Base-by-base conservation (phyloP, 495 filamentous ascomycete genomes). In the Hypoxylon fragiforme region DNA sequence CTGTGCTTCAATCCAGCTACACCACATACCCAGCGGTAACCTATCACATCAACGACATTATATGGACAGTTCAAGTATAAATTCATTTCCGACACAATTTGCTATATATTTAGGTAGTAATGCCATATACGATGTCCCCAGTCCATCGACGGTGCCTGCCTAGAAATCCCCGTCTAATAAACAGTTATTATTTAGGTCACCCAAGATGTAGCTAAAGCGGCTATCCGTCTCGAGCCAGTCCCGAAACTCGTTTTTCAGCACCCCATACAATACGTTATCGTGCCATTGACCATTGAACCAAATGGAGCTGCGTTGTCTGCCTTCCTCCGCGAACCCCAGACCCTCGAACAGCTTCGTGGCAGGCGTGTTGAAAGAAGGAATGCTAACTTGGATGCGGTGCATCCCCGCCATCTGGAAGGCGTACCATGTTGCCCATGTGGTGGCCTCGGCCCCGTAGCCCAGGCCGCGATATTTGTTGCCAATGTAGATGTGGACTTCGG, bases 401-500 rank as follows among this genome's bases (percentile, higher is more conserved):
- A 81, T 21, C 2, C 75, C 77, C 0, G 68, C 71, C 22, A 66
- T 59, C 37, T 60, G 44, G 50, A 82, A 82, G 1, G 65, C 76
- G 68, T 74, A 82, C 24, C 77, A 69, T 44, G 81, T 34, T 7
- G 46, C 66, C 80, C 80, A 82, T 38, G 67, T 64, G 14, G 81
- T 77, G 0, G 77, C 79, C 60, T 84, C 81, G 11, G 56, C 58
- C 1, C 79, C 81, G 41, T 82, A 84, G n/a, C 80, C 81, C 34
- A 73, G 57, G 0, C 77, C 71, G 8, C 76, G 75, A 34, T 73
- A 68, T 8, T 37, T 47, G 7, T 55, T 51, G 12, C 57, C 50
- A 6, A 81, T 62, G 26, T 70, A 65, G 16, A 81, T 69, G 7
- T 71, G 73, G 38, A 81, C 57, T 39, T 69, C 64, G 15, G 67